Percentiles rank a stretch among this genome's conserved stretches.
Evolutionary conservation across 352 stramenopile species (phyloP).

Genomic region (Globisporangium heterothallicum): DNA sequence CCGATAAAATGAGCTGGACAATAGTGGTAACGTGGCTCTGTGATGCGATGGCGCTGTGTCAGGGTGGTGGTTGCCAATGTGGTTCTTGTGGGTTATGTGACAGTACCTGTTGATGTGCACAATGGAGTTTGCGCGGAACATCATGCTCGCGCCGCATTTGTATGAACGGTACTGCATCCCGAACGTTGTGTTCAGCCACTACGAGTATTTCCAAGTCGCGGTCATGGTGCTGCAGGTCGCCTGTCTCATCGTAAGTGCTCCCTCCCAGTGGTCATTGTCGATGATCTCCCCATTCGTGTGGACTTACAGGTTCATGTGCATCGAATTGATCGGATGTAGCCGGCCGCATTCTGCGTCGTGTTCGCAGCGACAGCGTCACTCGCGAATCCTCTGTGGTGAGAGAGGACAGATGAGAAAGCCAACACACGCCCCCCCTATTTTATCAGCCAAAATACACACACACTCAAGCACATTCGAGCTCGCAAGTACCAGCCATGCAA

Average conservation of each 20-base stretch:
- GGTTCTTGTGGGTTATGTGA: not conserved
- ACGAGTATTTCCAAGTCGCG: conserved; percentile 71
- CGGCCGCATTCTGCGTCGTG: conserved; percentile 58
- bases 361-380: conserved; percentile 52
- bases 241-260: conserved; percentile 57
- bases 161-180: conserved; percentile 58
- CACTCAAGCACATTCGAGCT: not conserved
- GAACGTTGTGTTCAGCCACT: conserved; percentile 49
- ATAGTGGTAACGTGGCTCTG: conserved; percentile 53
- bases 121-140: conserved; percentile 65
- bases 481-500: not conserved
- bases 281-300: too few relatives aligned
- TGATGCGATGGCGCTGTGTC: not conserved
- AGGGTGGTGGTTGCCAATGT: not conserved
- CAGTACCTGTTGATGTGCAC: conserved; percentile 67
- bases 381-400: conserved; percentile 64
- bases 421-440: not conserved
- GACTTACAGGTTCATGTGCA: not conserved
- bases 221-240: conserved; percentile 59
- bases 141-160: conserved; percentile 58
- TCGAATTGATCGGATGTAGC: conserved; percentile 27
- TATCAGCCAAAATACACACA: not conserved
- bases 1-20: conserved; percentile 75
- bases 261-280: not conserved
- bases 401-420: too few relatives aligned